A percentile compares a stretch with the other conserved stretches of the same genome.
Evolutionary conservation across 176 grass and related monocot species (phyloP).

Genomic region (Eleusine coracana): DNA sequence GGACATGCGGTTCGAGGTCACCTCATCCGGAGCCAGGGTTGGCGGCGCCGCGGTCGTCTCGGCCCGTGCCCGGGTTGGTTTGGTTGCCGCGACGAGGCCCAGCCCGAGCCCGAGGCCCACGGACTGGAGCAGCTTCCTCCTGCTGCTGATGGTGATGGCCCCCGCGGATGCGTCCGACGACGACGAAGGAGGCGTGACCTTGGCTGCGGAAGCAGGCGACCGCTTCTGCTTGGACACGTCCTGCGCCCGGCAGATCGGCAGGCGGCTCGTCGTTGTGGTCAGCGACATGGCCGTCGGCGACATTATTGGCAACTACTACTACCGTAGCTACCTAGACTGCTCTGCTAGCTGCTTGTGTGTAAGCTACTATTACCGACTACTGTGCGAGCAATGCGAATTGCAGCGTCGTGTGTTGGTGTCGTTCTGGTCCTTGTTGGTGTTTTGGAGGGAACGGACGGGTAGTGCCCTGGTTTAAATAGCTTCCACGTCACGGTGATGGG

Average conservation of each 20-base stretch:
- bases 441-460: constrained; percentile 20
- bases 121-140: constrained; percentile 57
- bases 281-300: constrained; percentile 55
- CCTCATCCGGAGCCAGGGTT: constrained; percentile 38
- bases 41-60: constrained; percentile 7
- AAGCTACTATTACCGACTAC: not conserved
- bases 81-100: constrained; percentile 34
- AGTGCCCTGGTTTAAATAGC: constrained; percentile 41
- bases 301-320: constrained; percentile 33
- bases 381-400: not conserved
- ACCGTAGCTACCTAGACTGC: not conserved
- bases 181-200: not conserved
- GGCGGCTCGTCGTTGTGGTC: constrained; percentile 43
- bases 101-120: constrained; percentile 48
- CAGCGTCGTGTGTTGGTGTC: not conserved
- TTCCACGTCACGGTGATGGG: not conserved
- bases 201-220: not conserved
- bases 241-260: constrained; percentile 55
- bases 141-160: constrained; percentile 16
- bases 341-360: not conserved
- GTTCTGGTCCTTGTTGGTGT: not conserved
- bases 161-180: not conserved
- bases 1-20: constrained; percentile 61
- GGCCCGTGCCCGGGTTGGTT: constrained; percentile 35
- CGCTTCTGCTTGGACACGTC: constrained; percentile 48